Evolutionary conservation across 1,139 yeast genomes (phyloP).

Genomic region (Yamadazyma pseudoaaseri): DNA sequence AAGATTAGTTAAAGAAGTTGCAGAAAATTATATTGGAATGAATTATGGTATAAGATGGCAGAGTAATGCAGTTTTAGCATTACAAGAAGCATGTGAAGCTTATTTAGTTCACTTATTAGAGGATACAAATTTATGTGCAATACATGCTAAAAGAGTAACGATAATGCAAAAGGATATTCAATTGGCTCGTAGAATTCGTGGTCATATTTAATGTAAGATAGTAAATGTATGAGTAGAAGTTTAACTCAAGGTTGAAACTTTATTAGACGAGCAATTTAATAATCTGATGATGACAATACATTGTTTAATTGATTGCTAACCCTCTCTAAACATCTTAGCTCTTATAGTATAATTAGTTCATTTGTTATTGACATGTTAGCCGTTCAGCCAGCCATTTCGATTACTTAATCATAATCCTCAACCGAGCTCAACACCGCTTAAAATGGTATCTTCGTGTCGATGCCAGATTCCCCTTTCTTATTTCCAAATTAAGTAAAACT

Average conservation of each 20-base stretch:
- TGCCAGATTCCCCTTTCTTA: not conserved
- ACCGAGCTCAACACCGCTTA: too few species aligned
- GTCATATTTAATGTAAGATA: slow-evolving; percentile 29
- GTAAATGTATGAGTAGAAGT: not conserved
- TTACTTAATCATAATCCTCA: too few species aligned
- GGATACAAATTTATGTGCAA: slow-evolving; percentile 86
- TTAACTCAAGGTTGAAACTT: not conserved
- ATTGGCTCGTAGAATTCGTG: slow-evolving; percentile 85
- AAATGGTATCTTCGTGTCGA: too few species aligned
- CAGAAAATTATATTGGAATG: slow-evolving; percentile 60
- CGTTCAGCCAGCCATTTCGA: too few species aligned
- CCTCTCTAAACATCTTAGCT: too few species aligned
- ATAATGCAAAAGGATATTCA: slow-evolving; percentile 94
- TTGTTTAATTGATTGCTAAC: too few species aligned
- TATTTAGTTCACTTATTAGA: slow-evolving; percentile 81
- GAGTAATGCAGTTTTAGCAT: slow-evolving; percentile 79
- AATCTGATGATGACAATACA: too few species aligned
- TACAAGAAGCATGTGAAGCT: slow-evolving; percentile 94
- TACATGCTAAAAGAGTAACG: slow-evolving; percentile 92
- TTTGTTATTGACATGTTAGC: too few species aligned
- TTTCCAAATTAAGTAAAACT: not conserved
- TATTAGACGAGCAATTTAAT: not conserved
- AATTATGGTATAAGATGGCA: slow-evolving; percentile 82
- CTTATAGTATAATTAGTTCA: too few species aligned
- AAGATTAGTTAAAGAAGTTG: slow-evolving; percentile 77